A percentile compares a stretch with the other conserved stretches of the same genome.
phyloP scores from a whole-genome alignment of 768 basidiomycete genomes.

The Calocybe gangraenosa region DNA sequence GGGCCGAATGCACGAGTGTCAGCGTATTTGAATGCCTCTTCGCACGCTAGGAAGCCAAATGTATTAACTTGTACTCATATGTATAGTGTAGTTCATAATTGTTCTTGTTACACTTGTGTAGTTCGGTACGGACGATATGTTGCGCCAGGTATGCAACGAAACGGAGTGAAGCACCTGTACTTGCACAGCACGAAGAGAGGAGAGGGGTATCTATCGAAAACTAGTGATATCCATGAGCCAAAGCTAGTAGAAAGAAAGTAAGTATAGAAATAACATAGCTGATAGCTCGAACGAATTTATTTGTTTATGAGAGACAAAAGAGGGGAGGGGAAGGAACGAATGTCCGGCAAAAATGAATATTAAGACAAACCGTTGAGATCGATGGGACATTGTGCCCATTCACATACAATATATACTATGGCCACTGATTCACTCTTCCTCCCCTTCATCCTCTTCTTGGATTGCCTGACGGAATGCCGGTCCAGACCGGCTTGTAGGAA shows the following conservation, averaged over 20 bases:
- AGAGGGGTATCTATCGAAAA: constrained; percentile 14
- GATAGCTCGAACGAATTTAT: neutral
- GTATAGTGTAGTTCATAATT: neutral
- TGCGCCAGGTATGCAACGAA: neutral
- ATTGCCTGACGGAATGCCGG: constrained; percentile 69
- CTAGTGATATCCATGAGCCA: constrained; percentile 10
- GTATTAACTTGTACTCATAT: neutral
- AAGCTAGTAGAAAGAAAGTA: constrained; percentile 4
- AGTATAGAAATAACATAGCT: constrained; percentile 5
- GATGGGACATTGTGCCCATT: neutral
- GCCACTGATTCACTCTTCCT: constrained; percentile 50
- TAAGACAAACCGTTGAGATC: neutral
- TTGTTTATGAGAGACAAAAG: neutral
- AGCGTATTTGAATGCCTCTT: too few relatives aligned
- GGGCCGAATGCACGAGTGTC: too few relatives aligned
- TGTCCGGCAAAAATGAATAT: neutral
- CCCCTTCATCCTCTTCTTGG: constrained; percentile 84
- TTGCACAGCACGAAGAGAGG: neutral
- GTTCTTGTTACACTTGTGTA: constrained; percentile 1
- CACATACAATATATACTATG: neutral
- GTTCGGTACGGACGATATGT: neutral
- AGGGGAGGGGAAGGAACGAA: neutral
- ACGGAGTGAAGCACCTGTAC: neutral
- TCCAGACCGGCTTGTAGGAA: constrained; percentile 66
- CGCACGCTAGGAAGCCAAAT: too few relatives aligned